These are phyloP conservation scores for Gryganskiella cystojenkinii DNA, from an alignment of 192 early-diverging fungal genomes.

Conservation along the genomic window DNA sequence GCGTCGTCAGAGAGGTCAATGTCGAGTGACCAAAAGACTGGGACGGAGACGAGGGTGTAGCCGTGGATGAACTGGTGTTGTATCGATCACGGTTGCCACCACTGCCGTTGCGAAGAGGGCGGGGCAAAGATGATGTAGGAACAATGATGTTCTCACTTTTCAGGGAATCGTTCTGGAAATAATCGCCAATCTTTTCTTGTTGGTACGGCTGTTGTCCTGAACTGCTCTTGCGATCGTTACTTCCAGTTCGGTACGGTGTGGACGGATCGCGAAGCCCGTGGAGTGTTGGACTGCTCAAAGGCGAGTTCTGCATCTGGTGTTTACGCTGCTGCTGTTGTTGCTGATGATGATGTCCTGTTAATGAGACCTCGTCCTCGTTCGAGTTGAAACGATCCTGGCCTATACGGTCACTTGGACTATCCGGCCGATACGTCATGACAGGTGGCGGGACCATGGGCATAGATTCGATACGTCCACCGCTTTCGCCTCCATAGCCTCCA, in stretches of 20 bases:
- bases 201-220: constrained; percentile 13
- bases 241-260: not conserved
- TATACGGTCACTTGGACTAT: constrained; percentile 41
- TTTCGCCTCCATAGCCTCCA: not conserved
- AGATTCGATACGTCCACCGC: not conserved
- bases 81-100: constrained; percentile 20
- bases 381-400: constrained; percentile 37
- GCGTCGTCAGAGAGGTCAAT: constrained; percentile 3
- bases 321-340: not conserved
- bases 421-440: constrained; percentile 12
- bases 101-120: constrained; percentile 31
- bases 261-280: not conserved
- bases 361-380: constrained; percentile 27
- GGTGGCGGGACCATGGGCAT: constrained; percentile 4
- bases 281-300: constrained; percentile 6
- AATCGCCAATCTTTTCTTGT: not conserved
- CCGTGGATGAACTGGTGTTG: not conserved
- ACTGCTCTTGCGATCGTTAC: constrained; percentile 7
- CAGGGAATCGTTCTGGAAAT: not conserved
- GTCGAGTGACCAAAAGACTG: not conserved
- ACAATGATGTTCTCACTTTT: constrained; percentile 25
- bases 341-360: constrained; percentile 15
- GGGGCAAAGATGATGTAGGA: constrained; percentile 35
- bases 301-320: constrained; percentile 9
- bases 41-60: not conserved